A percentile compares a stretch with the other conserved stretches of the same genome.
phyloP scores from a whole-genome alignment of 148 eudicot species.

The Vaccinium macrocarpon region DNA sequence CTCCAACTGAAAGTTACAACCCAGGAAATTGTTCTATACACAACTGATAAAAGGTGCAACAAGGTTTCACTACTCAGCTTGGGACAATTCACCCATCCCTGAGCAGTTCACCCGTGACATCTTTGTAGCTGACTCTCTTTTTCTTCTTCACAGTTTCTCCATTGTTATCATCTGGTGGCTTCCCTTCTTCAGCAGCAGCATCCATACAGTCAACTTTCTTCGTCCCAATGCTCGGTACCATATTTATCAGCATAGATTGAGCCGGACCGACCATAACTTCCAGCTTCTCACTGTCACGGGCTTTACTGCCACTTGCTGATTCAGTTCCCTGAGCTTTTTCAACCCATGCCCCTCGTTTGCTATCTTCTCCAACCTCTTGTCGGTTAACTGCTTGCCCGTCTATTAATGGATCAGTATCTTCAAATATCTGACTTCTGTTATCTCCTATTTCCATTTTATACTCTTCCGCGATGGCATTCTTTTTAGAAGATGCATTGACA shows the following conservation, averaged over 20 bases:
- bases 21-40: not conserved
- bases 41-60: not conserved
- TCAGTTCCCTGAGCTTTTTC: constrained; percentile 21
- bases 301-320: constrained; percentile 20
- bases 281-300: constrained; percentile 22
- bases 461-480: constrained; percentile 25
- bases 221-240: constrained; percentile 54
- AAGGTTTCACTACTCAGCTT: not conserved
- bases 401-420: constrained; percentile 24
- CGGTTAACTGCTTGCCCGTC: constrained; percentile 10
- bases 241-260: constrained; percentile 54
- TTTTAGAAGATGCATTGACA: not conserved
- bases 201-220: constrained; percentile 22
- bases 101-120: constrained; percentile 51
- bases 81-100: constrained; percentile 35
- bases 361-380: constrained; percentile 15
- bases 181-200: constrained; percentile 19
- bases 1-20: not conserved
- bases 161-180: constrained; percentile 9
- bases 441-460: constrained; percentile 5
- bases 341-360: not conserved
- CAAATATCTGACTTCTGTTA: not conserved
- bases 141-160: constrained; percentile 52
- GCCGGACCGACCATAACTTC: constrained; percentile 54
- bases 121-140: constrained; percentile 68